Conservation (phyloP, 2,329 filamentous ascomycete genomes). For the Immersiporthe knoxdaviesiana region DNA sequence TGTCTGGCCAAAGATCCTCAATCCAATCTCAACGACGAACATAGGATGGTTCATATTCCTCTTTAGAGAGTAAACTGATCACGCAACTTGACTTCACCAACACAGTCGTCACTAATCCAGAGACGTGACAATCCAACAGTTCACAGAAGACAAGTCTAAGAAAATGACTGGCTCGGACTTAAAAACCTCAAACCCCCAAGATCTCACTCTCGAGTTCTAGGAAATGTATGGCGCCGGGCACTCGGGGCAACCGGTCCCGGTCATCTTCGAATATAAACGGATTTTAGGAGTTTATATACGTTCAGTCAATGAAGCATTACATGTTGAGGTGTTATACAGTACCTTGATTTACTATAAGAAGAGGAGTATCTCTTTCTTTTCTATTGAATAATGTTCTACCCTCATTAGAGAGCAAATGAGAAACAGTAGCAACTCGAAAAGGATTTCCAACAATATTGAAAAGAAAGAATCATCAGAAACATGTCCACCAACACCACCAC, state of each 20-base stretch:
- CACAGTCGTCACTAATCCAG: not conserved
- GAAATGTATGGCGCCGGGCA: not conserved
- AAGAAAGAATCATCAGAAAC: too few relatives aligned
- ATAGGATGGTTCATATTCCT: too few relatives aligned
- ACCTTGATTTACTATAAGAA: not conserved
- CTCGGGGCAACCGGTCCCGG: too few relatives aligned
- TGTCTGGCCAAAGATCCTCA: too few relatives aligned
- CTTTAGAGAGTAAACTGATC: too few relatives aligned
- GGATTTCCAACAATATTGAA: too few relatives aligned
- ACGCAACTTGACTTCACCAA: not conserved
- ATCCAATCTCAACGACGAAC: too few relatives aligned
- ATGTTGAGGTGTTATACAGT: too few relatives aligned
- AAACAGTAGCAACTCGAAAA: too few relatives aligned
- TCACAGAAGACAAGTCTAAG: not conserved
- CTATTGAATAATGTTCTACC: not conserved
- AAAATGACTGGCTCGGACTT: not conserved
- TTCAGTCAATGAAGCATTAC: too few relatives aligned
- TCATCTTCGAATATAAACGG: not conserved
- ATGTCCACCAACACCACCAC: slow-evolving; percentile 6
- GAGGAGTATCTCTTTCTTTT: not conserved
- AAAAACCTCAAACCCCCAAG: not conserved
- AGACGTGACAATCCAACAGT: not conserved
- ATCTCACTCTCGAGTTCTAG: not conserved
- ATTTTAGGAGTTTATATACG: not conserved
- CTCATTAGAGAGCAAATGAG: not conserved